phyloP scores from a whole-genome alignment of 2,329 filamentous ascomycete species.

The Pseudogymnoascus sp. region DNA sequence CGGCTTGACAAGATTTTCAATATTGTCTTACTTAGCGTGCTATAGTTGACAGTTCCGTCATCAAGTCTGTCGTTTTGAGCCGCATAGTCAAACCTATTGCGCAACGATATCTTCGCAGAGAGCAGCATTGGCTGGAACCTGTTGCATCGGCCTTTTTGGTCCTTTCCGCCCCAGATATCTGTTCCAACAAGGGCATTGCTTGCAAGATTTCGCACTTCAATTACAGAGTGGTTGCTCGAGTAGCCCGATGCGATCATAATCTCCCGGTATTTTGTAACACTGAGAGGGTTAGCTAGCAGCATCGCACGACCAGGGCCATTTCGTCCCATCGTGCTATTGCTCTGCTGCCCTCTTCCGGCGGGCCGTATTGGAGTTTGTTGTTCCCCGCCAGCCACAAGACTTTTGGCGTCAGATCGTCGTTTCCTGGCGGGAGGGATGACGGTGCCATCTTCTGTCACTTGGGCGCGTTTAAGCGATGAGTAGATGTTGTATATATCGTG shows the following conservation, averaged over 20 bases:
- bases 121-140: constrained; percentile 57
- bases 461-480: not conserved
- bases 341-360: not conserved
- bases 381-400: not conserved
- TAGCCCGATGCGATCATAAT: constrained; percentile 1
- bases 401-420: constrained; percentile 6
- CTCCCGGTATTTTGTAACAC: not conserved
- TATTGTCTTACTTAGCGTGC: constrained; percentile 60
- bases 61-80: constrained; percentile 54
- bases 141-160: constrained; percentile 59
- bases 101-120: constrained; percentile 52
- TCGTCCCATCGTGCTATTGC: not conserved
- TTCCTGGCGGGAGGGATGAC: not conserved
- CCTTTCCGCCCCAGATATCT: constrained; percentile 31
- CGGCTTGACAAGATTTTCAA: constrained; percentile 31
- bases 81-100: constrained; percentile 48
- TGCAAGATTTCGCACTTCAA: constrained; percentile 57
- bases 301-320: not conserved
- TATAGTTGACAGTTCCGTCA: constrained; percentile 70
- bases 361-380: not conserved
- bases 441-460: constrained; percentile 7
- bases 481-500: constrained; percentile 1
- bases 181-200: constrained; percentile 45
- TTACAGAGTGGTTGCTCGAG: constrained; percentile 33
- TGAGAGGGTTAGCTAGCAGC: constrained; percentile 1